These are phyloP conservation scores for Hyaloscypha bicolor DNA, from an alignment of 495 filamentous ascomycete genomes.

Conservation along the genomic window DNA sequence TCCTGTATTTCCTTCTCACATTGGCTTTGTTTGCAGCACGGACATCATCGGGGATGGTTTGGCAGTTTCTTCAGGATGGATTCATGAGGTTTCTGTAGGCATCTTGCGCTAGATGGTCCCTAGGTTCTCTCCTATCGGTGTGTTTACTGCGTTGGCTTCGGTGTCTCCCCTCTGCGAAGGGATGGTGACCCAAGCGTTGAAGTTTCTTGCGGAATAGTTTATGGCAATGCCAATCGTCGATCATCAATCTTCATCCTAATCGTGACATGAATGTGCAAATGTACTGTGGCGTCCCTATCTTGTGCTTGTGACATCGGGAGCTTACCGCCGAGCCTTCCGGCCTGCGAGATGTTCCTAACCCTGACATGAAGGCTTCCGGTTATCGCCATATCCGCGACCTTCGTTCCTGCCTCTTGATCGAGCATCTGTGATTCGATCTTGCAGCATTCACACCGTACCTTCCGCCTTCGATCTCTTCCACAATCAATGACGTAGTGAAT, in stretches of 20 bases:
- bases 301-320: too few relatives aligned
- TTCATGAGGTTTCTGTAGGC: slow-evolving; percentile 15
- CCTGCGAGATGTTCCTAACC: neutral
- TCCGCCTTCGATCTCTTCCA: too few relatives aligned
- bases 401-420: slow-evolving; percentile 39
- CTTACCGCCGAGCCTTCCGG: too few relatives aligned
- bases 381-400: neutral
- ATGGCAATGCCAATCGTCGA: slow-evolving; percentile 1
- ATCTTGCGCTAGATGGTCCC: slow-evolving; percentile 1
- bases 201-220: slow-evolving; percentile 17
- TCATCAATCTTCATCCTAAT: neutral
- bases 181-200: slow-evolving; percentile 35
- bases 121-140: slow-evolving; percentile 4
- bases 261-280: neutral
- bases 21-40: neutral
- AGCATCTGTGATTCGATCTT: too few relatives aligned
- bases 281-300: too few relatives aligned
- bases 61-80: slow-evolving; percentile 7
- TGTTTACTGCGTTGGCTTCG: slow-evolving; percentile 24
- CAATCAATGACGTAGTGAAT: too few relatives aligned
- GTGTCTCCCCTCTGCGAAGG: slow-evolving; percentile 35
- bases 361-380: neutral
- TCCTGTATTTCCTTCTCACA: slow-evolving; percentile 23
- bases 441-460: too few relatives aligned
- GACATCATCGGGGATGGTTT: neutral